Conservation (phyloP, 2,329 filamentous ascomycete species). For the Lachnum nothofagi region DNA sequence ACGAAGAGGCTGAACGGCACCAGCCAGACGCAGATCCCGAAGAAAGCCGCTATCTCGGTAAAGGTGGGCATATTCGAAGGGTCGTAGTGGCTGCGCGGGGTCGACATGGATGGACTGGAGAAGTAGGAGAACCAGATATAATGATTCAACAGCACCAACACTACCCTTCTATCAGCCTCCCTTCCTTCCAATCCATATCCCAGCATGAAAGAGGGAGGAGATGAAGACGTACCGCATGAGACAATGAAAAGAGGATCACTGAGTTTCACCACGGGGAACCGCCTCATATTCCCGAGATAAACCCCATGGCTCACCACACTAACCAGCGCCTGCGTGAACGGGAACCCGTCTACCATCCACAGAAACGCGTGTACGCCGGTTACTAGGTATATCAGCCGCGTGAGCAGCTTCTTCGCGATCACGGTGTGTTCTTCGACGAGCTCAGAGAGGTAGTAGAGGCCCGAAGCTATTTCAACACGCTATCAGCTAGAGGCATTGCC, state of each 20-base stretch:
- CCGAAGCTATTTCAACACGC: conserved; percentile 61
- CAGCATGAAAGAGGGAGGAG: not conserved
- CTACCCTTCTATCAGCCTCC: conserved; percentile 38
- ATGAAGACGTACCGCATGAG: conserved; percentile 62
- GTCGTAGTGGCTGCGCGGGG: conserved; percentile 62
- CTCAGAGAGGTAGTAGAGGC: conserved; percentile 96
- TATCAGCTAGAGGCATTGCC: not conserved
- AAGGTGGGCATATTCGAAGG: conserved; percentile 68
- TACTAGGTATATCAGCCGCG: conserved; percentile 76
- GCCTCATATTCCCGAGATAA: conserved; percentile 79
- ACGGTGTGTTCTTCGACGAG: conserved; percentile 98
- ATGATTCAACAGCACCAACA: conserved; percentile 82
- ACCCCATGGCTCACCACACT: conserved; percentile 76
- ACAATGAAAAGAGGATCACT: conserved; percentile 79
- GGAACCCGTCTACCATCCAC: conserved; percentile 78
- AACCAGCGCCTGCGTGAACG: conserved; percentile 66
- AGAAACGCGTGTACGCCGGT: conserved; percentile 71
- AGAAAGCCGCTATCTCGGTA: conserved; percentile 91
- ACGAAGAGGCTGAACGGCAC: conserved; percentile 95
- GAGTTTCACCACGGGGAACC: conserved; percentile 73
- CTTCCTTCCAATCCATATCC: not conserved
- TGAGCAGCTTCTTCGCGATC: conserved; percentile 79
- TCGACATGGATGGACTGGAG: conserved; percentile 55
- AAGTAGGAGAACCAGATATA: conserved; percentile 97
- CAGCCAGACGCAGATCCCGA: conserved; percentile 93